phyloP scores from a whole-genome alignment of 768 basidiomycete species.

The Gloeophyllum trabeum region DNA sequence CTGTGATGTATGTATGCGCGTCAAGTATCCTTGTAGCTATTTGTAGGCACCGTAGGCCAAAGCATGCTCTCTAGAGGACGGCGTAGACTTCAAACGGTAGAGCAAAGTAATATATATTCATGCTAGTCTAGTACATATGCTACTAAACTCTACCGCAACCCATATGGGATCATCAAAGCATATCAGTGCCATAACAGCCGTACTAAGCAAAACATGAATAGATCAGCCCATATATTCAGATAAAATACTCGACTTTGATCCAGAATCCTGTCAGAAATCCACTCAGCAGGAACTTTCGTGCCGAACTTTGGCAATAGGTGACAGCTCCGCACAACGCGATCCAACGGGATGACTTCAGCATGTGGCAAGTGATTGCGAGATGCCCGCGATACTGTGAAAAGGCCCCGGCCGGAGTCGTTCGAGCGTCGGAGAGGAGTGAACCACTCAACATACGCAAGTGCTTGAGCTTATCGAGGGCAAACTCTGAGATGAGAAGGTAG shows the following conservation, averaged over 20 bases:
- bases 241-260: background rate
- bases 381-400: slow-evolving; percentile 13
- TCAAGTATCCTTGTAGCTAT: no score
- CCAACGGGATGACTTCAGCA: background rate
- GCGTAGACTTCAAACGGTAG: no score
- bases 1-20: no score
- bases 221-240: background rate
- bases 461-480: slow-evolving; percentile 3
- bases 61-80: no score
- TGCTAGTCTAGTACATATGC: no score
- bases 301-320: background rate
- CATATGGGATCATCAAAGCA: no score
- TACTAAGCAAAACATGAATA: background rate
- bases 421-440: slow-evolving; percentile 11
- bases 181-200: no score
- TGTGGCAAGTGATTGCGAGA: slow-evolving; percentile 1
- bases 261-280: background rate
- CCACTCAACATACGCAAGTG: slow-evolving; percentile 17
- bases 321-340: background rate
- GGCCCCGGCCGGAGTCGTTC: slow-evolving; percentile 6
- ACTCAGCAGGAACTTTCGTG: background rate
- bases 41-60: no score
- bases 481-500: slow-evolving; percentile 8
- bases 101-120: no score
- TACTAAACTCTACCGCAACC: no score